Conservation (phyloP, 1,284 basidiomycete species). For the Ceratobasidium sp. region DNA sequence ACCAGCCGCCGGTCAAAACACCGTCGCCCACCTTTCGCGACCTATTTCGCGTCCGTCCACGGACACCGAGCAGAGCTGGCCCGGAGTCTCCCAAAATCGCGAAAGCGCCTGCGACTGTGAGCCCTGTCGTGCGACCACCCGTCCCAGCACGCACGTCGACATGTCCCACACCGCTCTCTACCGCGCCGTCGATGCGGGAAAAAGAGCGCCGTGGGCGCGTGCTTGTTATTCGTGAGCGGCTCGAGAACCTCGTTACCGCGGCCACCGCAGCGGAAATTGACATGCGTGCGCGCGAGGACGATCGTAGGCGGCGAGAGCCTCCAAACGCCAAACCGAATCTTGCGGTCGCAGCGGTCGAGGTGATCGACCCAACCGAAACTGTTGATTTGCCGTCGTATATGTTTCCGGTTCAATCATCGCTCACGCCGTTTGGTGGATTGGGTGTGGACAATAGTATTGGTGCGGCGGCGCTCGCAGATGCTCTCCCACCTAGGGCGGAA, state of each 20-base stretch:
- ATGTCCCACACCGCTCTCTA: constrained; percentile 53
- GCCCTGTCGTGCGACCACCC: constrained; percentile 57
- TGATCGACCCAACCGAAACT: constrained; percentile 82
- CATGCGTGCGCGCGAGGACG: constrained; percentile 58
- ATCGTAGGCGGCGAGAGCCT: constrained; percentile 49
- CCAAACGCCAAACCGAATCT: constrained; percentile 50
- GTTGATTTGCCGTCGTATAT: constrained; percentile 57
- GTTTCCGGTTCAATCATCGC: constrained; percentile 78
- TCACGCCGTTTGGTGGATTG: constrained; percentile 34
- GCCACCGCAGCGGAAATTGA: constrained; percentile 57
- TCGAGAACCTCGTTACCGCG: constrained; percentile 75
- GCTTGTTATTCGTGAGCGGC: constrained; percentile 82
- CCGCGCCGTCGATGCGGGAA: constrained; percentile 51
- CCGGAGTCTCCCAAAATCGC: constrained; percentile 55
- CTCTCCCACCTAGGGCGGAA: constrained; percentile 44
- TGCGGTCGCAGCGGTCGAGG: constrained; percentile 60
- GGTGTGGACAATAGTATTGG: constrained; percentile 44
- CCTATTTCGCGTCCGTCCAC: constrained; percentile 58
- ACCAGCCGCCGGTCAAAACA: constrained; percentile 31
- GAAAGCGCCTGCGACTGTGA: constrained; percentile 34
- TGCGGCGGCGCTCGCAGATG: constrained; percentile 48
- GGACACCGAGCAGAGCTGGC: constrained; percentile 63
- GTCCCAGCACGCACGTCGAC: constrained; percentile 57
- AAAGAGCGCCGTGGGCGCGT: constrained; percentile 65
- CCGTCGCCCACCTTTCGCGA: constrained; percentile 50